Percentiles rank a stretch among this genome's conserved stretches.
Conservation (phyloP, 129 eudicot genomes). For the Pittosporum tobira region DNA sequence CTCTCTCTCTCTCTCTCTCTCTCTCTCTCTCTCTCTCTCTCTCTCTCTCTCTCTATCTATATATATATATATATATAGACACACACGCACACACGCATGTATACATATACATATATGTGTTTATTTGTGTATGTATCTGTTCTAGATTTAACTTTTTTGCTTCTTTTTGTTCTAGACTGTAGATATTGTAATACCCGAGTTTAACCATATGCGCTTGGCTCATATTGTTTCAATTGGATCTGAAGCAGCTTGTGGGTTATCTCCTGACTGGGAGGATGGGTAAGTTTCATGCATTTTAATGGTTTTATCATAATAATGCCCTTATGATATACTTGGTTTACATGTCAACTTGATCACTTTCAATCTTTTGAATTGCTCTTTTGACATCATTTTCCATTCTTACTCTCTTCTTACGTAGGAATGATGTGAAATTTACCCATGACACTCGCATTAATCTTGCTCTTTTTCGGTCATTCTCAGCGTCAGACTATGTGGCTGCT, state of each 20-base stretch:
- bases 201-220: slow-evolving; percentile 61
- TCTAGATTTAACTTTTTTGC: neutral
- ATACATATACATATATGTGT: neutral
- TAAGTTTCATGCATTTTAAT: slow-evolving; percentile 20
- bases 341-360: slow-evolving; percentile 5
- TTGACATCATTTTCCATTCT: neutral
- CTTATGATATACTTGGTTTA: neutral
- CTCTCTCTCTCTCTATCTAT: no score
- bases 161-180: slow-evolving; percentile 31
- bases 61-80: no score
- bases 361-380: neutral
- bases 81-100: neutral
- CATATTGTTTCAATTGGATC: slow-evolving; percentile 85
- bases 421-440: slow-evolving; percentile 41
- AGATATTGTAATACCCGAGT: slow-evolving; percentile 85
- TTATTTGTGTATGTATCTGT: neutral
- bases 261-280: slow-evolving; percentile 62
- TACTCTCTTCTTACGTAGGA: slow-evolving; percentile 36
- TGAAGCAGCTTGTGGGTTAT: slow-evolving; percentile 46
- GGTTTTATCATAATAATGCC: neutral
- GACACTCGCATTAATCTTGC: slow-evolving; percentile 71
- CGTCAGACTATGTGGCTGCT: slow-evolving; percentile 81
- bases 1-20: no score
- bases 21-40: no score
- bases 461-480: slow-evolving; percentile 68